phyloP scores from a whole-genome alignment of 768 basidiomycete genomes.

The Calocybe gangraenosa region DNA sequence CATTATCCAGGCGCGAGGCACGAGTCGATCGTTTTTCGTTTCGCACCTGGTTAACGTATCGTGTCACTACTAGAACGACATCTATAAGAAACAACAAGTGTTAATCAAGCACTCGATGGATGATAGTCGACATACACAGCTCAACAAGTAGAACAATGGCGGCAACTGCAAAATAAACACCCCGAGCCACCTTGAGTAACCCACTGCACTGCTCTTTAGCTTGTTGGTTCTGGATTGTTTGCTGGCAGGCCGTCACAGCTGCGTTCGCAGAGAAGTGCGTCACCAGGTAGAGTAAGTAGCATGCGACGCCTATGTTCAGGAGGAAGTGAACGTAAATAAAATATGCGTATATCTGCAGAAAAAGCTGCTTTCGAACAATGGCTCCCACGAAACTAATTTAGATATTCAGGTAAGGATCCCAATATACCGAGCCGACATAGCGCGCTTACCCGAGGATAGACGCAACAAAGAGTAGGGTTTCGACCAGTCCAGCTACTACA shows the following conservation, averaged over 20 bases:
- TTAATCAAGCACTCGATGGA: neutral
- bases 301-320: conserved; percentile 48
- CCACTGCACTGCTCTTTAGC: conserved; percentile 40
- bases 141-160: conserved; percentile 44
- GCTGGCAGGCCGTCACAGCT: conserved; percentile 40
- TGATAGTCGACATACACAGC: conserved; percentile 44
- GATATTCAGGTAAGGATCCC: neutral
- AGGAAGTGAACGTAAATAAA: conserved; percentile 55
- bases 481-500: conserved; percentile 46
- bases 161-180: conserved; percentile 44
- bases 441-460: conserved; percentile 57
- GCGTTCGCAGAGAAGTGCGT: conserved; percentile 40
- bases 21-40: conserved; percentile 43
- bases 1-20: conserved; percentile 29
- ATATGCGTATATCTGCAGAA: conserved; percentile 53
- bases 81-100: conserved; percentile 27
- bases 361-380: conserved; percentile 56
- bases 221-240: conserved; percentile 35
- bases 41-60: conserved; percentile 50
- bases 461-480: conserved; percentile 46
- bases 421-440: neutral
- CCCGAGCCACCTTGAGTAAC: conserved; percentile 37
- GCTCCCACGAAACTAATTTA: conserved; percentile 54
- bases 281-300: conserved; percentile 48
- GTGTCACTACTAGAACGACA: conserved; percentile 47